These are phyloP conservation scores for Aspergillus phoenicis DNA, from an alignment of 2,329 filamentous ascomycete species.

Conservation along the genomic window DNA sequence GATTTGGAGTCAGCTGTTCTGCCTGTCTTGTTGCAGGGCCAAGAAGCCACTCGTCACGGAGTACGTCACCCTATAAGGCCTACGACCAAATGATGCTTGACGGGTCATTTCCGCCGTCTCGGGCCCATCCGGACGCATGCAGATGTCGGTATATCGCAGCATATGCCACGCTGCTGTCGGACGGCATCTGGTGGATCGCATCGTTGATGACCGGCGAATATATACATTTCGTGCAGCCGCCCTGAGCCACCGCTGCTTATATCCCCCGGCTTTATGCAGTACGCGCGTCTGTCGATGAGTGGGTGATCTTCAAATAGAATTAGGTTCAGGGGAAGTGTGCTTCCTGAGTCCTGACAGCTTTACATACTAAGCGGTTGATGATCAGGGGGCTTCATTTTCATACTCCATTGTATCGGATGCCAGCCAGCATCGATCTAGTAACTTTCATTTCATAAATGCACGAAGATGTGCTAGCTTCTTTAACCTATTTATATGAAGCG, in stretches of 20 bases:
- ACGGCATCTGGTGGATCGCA: background rate
- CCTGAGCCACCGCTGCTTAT: background rate
- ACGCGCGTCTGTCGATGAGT: background rate
- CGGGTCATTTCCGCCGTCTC: conserved; percentile 5
- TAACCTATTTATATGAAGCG: no score
- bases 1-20: background rate
- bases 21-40: background rate
- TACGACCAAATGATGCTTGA: background rate
- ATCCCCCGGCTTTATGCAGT: background rate
- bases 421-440: no score
- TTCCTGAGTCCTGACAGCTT: no score
- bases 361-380: no score
- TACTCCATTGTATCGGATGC: no score
- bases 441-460: no score
- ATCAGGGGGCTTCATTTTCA: no score
- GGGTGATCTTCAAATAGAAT: no score
- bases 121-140: background rate
- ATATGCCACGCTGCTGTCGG: background rate
- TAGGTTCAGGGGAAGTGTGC: no score
- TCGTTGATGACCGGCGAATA: background rate
- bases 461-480: no score
- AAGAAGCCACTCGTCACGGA: conserved; percentile 11
- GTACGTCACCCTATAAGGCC: conserved; percentile 7
- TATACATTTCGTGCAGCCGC: background rate
- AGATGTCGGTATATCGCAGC: background rate